These are phyloP conservation scores for Strigomonas culicis DNA, from an alignment of 208 protist genomes.

Conservation along the genomic window DNA sequence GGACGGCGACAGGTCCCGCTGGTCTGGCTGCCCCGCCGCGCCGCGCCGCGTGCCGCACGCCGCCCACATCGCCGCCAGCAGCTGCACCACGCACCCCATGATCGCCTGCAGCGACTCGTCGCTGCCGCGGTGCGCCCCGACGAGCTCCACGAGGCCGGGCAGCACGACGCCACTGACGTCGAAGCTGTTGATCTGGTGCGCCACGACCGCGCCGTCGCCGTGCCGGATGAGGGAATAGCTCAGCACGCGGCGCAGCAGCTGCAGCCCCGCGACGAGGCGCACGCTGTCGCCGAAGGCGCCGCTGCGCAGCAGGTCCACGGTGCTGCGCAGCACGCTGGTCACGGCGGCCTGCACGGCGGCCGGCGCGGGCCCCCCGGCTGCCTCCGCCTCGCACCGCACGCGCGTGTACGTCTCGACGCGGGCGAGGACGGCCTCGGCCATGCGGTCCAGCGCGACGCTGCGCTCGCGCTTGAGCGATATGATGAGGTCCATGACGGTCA, in stretches of 20 bases:
- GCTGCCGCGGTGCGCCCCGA: conserved; percentile 34
- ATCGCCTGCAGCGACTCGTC: conserved; percentile 67
- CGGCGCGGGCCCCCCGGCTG: neutral
- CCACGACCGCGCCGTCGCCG: conserved; percentile 30
- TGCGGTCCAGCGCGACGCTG: conserved; percentile 23
- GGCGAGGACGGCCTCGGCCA: conserved; percentile 59
- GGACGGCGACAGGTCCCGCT: conserved; percentile 19
- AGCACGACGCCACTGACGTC: conserved; percentile 49
- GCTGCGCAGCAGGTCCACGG: conserved; percentile 37
- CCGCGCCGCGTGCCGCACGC: conserved; percentile 20
- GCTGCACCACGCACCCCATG: conserved; percentile 49
- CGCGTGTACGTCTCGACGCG: conserved; percentile 73
- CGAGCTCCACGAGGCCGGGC: conserved; percentile 50
- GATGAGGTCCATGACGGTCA: conserved; percentile 53
- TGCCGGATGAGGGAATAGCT: conserved; percentile 71
- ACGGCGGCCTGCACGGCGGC: conserved; percentile 26
- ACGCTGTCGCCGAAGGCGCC: conserved; percentile 32
- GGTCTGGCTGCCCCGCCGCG: neutral
- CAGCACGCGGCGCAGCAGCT: conserved; percentile 55
- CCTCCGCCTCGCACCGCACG: conserved; percentile 18
- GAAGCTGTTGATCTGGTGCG: conserved; percentile 53
- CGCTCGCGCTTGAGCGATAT: conserved; percentile 34
- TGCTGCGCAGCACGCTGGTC: conserved; percentile 44
- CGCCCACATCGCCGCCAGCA: conserved; percentile 54
- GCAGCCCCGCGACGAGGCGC: conserved; percentile 43